phyloP scores from a whole-genome alignment of 306 rosid genomes.

The Sindora glabra region DNA sequence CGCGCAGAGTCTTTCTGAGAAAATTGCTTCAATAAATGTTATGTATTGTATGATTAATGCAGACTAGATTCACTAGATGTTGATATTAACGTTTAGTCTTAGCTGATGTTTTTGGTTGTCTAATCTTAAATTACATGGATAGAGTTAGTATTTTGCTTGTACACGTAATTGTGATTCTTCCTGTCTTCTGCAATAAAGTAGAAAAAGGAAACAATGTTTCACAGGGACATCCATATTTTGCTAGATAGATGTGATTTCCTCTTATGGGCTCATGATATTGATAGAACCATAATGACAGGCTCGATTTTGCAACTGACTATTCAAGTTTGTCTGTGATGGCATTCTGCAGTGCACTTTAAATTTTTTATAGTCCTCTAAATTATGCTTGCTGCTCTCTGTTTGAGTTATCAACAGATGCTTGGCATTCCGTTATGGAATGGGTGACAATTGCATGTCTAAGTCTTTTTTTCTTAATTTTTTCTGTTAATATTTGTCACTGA shows the following conservation, averaged over 20 bases:
- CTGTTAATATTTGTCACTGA: neutral
- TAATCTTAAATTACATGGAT: no score
- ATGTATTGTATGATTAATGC: neutral
- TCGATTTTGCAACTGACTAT: neutral
- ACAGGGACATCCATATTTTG: neutral
- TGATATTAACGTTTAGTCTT: no score
- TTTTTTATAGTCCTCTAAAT: neutral
- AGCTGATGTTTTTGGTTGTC: no score
- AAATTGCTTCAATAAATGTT: neutral
- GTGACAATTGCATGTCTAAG: neutral
- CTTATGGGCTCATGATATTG: neutral
- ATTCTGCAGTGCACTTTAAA: neutral
- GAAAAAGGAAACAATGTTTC: neutral
- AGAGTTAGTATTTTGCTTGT: no score
- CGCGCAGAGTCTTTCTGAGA: neutral
- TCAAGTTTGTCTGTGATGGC: neutral
- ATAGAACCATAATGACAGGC: neutral
- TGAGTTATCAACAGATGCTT: neutral
- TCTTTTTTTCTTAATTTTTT: neutral
- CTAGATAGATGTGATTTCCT: neutral
- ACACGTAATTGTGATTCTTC: no score
- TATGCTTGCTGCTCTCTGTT: neutral
- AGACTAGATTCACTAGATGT: no score
- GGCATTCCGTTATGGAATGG: neutral
- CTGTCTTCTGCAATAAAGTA: no score